Base-by-base conservation (phyloP, 108 stramenopile genomes). In the Cyclotella cryptica region DNA sequence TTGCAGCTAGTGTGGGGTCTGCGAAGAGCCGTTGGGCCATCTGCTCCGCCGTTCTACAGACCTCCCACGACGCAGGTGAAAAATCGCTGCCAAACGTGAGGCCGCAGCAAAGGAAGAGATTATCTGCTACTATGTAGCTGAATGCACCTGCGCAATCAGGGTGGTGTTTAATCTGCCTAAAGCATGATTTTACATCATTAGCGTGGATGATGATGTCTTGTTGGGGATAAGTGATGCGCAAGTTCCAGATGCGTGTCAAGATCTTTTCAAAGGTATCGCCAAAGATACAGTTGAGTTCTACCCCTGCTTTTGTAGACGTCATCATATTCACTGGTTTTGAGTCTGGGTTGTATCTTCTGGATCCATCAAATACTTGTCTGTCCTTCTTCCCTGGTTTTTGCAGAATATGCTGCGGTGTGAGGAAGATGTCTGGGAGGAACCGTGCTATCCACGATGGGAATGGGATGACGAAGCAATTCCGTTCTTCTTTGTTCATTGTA, bases 101-200 rank as follows among this genome's bases (percentile, higher is more conserved):
- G 7, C 60, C 39, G 28, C 60, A 61, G 14, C 29, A 28, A n/a
- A 66, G 65, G 60, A 29, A 69, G 17, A 54, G 19, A 19, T 18
- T n/a, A 7, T 54, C 6, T 13, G 53, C 12, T 13, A 69, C 14
- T 2, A 55, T 22, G 17, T 18, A 69, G 0, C n/a, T 39, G 53
- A 69, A 69, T 18, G 69, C 69, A 0, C 53, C 69, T 19, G 47
- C 40, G 1, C 35, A 13, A n/a, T 58, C 44, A 0, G 71, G 71
- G 13, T 71, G 71, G 17, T 71, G 57, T 30, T 71, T 71, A 1
- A 71, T 7, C 43, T 71, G 58, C 0, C 69, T n/a, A n/a, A 69
- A 69, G 24, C 69, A 69, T 3, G 30, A 53, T 19, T 69, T 69
- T 13, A 69, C 69, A 55, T 69, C 69, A n/a, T 53, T 69, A 0